Base-by-base conservation (phyloP, 2,329 filamentous ascomycete genomes). In the Aspergillus niger region DNA sequence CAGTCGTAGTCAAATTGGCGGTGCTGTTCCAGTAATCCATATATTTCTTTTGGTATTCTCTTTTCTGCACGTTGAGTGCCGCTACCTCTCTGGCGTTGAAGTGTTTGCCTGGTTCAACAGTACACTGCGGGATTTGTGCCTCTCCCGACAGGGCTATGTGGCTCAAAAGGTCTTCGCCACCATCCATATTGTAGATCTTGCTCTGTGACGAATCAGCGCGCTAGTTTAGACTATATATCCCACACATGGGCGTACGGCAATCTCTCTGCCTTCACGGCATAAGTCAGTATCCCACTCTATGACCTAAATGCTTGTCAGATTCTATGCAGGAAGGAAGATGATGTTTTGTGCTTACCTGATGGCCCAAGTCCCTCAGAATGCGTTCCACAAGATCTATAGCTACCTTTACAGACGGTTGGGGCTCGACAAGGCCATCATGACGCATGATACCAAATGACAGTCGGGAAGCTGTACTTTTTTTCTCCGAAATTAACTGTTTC, bases 91-190 rank as follows among this genome's bases (percentile, higher is more conserved):
- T 55, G 7, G 64, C 56, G 7, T 63, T 59, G 3, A 59, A 49
- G 13, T 55, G 41, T 3, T 44, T 44, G 10, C 53, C 13, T 67
- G 64, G 51, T 69, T 65, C 22, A 69, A 56, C 8, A 74, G 69
- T 20, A 68, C 65, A 48, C 60, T 77, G 75, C 8, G 76, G 73
- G 32, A 79, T 76, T 0, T 70, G 65, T 10, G 76, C 77, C 58
- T 80, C 77, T 38, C 77, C 72, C 1, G 72, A 75, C 17, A 68
- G 65, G 8, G 62, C 60, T 11, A 77, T 68, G 7, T 62, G 62
- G 8, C 58, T 55, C 38, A 63, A 63, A 5, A 76, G 62, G 47
- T 77, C 75, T 70, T 73, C 17, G n/a, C 68, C 64, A 2, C 71
- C 72, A 55, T 76, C 75, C 2, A 71, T 63, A 20, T 67, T 63